phyloP scores from a whole-genome alignment of 805 yeast species.

The Ogataea neopini region DNA sequence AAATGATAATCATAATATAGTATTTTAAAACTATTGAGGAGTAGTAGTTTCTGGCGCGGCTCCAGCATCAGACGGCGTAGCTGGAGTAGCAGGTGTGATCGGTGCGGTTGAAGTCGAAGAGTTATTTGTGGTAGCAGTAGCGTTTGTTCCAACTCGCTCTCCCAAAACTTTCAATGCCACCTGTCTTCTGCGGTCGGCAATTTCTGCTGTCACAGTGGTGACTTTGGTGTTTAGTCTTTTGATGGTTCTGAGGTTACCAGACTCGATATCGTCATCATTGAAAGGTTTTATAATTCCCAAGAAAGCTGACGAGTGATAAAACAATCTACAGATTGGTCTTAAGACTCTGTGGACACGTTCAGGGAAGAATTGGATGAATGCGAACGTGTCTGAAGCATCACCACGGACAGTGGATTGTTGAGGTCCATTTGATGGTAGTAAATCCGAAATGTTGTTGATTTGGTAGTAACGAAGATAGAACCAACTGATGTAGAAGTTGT shows the following conservation, averaged over 20 bases:
- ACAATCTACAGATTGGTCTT: slow-evolving; percentile 48
- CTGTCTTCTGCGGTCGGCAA: slow-evolving; percentile 76
- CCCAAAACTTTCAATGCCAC: slow-evolving; percentile 75
- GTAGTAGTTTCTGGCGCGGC: background rate
- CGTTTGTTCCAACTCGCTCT: slow-evolving; percentile 39
- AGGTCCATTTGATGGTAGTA: slow-evolving; percentile 27
- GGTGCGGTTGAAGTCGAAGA: background rate
- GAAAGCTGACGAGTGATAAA: slow-evolving; percentile 41
- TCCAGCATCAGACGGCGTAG: background rate
- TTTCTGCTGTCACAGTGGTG: slow-evolving; percentile 37
- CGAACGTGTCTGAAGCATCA: slow-evolving; percentile 89
- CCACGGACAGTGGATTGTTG: slow-evolving; percentile 50
- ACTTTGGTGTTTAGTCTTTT: slow-evolving; percentile 48
- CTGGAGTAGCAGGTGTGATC: background rate
- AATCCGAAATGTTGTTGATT: slow-evolving; percentile 37
- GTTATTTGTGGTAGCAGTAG: slow-evolving; percentile 4
- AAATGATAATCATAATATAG: background rate
- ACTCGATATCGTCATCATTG: slow-evolving; percentile 67
- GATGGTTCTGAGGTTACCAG: slow-evolving; percentile 70
- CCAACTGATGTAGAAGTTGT: slow-evolving; percentile 71
- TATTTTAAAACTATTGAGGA: background rate
- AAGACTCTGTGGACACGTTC: slow-evolving; percentile 52
- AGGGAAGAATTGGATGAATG: slow-evolving; percentile 84
- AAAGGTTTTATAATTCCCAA: slow-evolving; percentile 60
- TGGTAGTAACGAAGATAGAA: slow-evolving; percentile 78